Evolutionary conservation across 2,329 filamentous ascomycete genomes (phyloP).

Genomic region (Pseudogymnoascus sp.): DNA sequence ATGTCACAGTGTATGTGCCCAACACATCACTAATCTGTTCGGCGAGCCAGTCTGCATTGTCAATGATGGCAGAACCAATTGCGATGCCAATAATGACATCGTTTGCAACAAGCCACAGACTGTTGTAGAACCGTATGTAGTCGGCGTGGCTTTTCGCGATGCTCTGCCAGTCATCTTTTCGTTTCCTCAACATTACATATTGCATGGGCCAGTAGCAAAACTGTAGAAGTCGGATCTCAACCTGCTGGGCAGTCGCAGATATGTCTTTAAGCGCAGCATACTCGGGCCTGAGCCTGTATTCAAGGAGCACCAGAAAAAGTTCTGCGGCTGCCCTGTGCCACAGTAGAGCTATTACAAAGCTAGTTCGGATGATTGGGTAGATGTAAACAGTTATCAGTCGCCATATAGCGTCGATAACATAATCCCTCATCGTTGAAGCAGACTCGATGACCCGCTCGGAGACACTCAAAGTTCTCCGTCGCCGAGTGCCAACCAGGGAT

Average conservation of each 20-base stretch:
- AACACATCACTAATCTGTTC: slow-evolving; percentile 70
- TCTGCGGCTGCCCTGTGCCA: slow-evolving; percentile 77
- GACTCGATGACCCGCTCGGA: slow-evolving; percentile 92
- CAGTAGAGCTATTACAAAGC: slow-evolving; percentile 73
- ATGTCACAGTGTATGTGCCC: slow-evolving; percentile 77
- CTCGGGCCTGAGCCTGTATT: slow-evolving; percentile 74
- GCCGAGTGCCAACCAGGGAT: slow-evolving; percentile 71
- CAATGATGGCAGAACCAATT: slow-evolving; percentile 91
- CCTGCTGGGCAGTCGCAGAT: slow-evolving; percentile 91
- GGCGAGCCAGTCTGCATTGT: slow-evolving; percentile 82
- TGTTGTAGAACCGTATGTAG: slow-evolving; percentile 99
- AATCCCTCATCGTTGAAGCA: slow-evolving; percentile 76
- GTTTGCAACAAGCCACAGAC: slow-evolving; percentile 95
- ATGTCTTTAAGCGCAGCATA: slow-evolving; percentile 88
- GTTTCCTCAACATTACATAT: slow-evolving; percentile 80
- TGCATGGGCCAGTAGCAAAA: slow-evolving; percentile 99
- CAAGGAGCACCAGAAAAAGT: slow-evolving; percentile 66
- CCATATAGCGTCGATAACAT: slow-evolving; percentile 61
- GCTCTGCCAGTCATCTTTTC: slow-evolving; percentile 90
- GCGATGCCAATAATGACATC: slow-evolving; percentile 98
- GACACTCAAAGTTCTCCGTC: slow-evolving; percentile 81
- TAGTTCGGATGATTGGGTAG: slow-evolving; percentile 64
- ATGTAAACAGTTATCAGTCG: slow-evolving; percentile 66
- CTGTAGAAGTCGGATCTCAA: slow-evolving; percentile 93
- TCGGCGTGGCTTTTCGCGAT: slow-evolving; percentile 92